phyloP scores from a whole-genome alignment of 2,329 filamentous ascomycete species.

The Rosellinia necatrix region DNA sequence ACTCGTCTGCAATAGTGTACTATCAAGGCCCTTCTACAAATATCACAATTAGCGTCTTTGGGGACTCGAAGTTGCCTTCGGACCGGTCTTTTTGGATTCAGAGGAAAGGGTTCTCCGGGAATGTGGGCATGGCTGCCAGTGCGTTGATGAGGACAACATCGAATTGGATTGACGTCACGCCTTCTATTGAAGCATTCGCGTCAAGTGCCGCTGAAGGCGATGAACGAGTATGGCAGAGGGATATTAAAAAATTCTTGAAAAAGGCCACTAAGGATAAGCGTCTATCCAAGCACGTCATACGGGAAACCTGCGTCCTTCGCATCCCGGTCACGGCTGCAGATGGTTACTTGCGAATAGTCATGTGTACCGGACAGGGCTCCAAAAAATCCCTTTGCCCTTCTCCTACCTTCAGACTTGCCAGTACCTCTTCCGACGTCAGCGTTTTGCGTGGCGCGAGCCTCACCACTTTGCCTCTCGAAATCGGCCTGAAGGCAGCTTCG shows the following conservation, averaged over 20 bases:
- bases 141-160: slow-evolving; percentile 62
- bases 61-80: slow-evolving; percentile 58
- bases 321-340: slow-evolving; percentile 67
- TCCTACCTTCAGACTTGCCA: slow-evolving; percentile 71
- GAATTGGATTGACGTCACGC: slow-evolving; percentile 72
- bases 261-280: slow-evolving; percentile 54
- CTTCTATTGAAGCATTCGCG: slow-evolving; percentile 50
- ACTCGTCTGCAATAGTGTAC: slow-evolving; percentile 67
- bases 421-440: slow-evolving; percentile 64
- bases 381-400: slow-evolving; percentile 65
- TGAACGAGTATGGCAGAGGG: slow-evolving; percentile 70
- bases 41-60: slow-evolving; percentile 67
- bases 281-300: slow-evolving; percentile 53
- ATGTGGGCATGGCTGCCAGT: slow-evolving; percentile 69
- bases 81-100: slow-evolving; percentile 70
- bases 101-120: slow-evolving; percentile 69
- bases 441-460: slow-evolving; percentile 68
- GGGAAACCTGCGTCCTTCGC: slow-evolving; percentile 68
- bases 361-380: slow-evolving; percentile 54
- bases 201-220: slow-evolving; percentile 59
- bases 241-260: slow-evolving; percentile 66
- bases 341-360: slow-evolving; percentile 70
- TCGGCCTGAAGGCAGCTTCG: slow-evolving; percentile 63
- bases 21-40: slow-evolving; percentile 69
- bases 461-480: slow-evolving; percentile 66